These are phyloP conservation scores for Hypoxylon sp. DNA, from an alignment of 2,329 filamentous ascomycete species.

Conservation along the genomic window DNA sequence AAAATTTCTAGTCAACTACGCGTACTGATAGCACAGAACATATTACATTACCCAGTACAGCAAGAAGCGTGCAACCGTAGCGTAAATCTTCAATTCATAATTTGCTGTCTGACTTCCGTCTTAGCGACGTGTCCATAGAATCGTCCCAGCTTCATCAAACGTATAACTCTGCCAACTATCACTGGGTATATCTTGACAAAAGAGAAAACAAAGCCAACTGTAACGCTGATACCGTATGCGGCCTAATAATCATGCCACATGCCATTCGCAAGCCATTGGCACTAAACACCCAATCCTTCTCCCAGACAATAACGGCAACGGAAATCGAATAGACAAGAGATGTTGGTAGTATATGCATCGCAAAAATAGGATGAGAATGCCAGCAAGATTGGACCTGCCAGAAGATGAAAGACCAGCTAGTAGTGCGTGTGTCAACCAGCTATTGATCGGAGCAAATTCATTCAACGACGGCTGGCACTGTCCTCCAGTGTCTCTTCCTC, in stretches of 20 bases:
- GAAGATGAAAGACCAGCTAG: background rate
- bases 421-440: background rate
- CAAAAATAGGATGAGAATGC: background rate
- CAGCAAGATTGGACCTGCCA: background rate
- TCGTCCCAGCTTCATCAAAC: conserved; percentile 13
- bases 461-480: conserved; percentile 33
- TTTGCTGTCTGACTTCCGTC: too few relatives aligned
- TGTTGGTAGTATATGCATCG: background rate
- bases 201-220: conserved; percentile 14
- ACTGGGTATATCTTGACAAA: conserved; percentile 30
- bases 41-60: too few relatives aligned
- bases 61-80: too few relatives aligned
- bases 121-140: too few relatives aligned
- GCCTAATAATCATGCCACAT: too few relatives aligned
- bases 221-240: conserved; percentile 11
- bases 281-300: conserved; percentile 7
- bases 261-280: too few relatives aligned
- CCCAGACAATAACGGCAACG: conserved; percentile 13
- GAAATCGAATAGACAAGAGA: background rate
- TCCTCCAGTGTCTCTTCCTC: conserved; percentile 42
- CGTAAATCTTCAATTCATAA: too few relatives aligned
- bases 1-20: too few relatives aligned
- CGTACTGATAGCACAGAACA: too few relatives aligned
- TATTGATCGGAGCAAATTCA: too few relatives aligned
- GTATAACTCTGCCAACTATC: conserved; percentile 9